Evolutionary conservation across 2,329 filamentous ascomycete species (phyloP), one percentile per base, ranked within the genome.

Genomic region (Trichophyton simii): DNA sequence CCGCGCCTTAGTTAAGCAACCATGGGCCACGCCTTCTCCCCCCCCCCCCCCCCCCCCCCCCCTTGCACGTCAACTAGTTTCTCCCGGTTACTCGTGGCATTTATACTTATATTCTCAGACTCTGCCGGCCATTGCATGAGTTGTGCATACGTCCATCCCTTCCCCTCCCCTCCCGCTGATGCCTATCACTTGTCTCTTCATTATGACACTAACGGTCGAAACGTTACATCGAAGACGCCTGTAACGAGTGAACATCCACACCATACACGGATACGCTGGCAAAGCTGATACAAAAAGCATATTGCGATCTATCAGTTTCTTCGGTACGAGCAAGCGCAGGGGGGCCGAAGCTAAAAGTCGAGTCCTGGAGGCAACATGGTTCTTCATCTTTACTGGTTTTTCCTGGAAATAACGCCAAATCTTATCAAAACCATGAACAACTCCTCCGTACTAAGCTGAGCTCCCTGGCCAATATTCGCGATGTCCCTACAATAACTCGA

Each of bases 291-390:
- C 52, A 55, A 55, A 55, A 44, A 44, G 41, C 52, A 55, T 38
- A 38, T 34, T 55, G 31, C 52, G 52, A 55, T 55, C 52, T 55
- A 55, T 55, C 52, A 55, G 13, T 22, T 55, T 55, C 52, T 36
- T 18, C 28, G 52, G 52, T 34, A 55, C 52, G 52, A 55, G 31
- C 52, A 55, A 20, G 31, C 52, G 28, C 52, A 55, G 52, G 52
- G 28, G 52, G 52, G 9, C 31, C 7, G 18, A 55, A 55, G 52
- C 28, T 55, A 55, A 55, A 55, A 36, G 1, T 25, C 3, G 25
- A 31, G 28, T 31, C 28, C 28, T 52, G 22, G 52, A 55, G 52
- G 52, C 52, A 55, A 55, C 31, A 55, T 36, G 22, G 46, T 52
- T 52, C 9, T n/a, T 28, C 8, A 6, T 31, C 46, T 52, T 52